Evolutionary conservation across 768 basidiomycete species (phyloP), one percentile per base, ranked within the genome.

Genomic region (Mycena vulgaris): DNA sequence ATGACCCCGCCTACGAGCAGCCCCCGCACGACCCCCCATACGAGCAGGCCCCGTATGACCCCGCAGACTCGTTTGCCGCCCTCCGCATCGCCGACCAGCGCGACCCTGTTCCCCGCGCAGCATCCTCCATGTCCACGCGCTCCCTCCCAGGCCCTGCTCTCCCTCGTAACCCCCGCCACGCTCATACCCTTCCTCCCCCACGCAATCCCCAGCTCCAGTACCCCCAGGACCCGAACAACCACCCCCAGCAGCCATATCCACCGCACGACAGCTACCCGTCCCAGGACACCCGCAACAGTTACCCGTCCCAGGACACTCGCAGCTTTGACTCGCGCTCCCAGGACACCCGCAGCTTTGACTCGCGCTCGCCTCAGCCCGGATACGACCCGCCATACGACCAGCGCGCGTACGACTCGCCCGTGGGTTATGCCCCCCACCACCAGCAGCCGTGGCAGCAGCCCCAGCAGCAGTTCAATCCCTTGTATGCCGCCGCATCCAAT

Each of bases 401-500:
- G 25, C 21, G 27, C 31, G 6, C 40, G 21, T 71, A 71, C 62
- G 60, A 72, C 59, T 71, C 73, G 13, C 51, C 70, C 65, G 79
- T 49, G 62, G 57, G 45, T 16, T 67, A 68, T 67, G 71, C 59
- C 7, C 73, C 68, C 53, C 63, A 49, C 53, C 63, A 49, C 23
- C 71, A 72, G 28, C 74, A 76, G 48, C 74, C 69, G 17, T 70
- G 63, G 63, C 76, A 76, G 23, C 66, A 66, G 55, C 65, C 83
- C 13, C 80, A 71, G 57, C 79, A 79, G 35, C 86, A 87, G 61
- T 90, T 88, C 72, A 89, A 90, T 76, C 83, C 86, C 40, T 79
- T 94, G 16, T 92, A 93, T 78, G 87, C 88, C 13, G 94, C 93
- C 17, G 94, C 94, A 11, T 93, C 94, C 11, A 89, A 92, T 78